Conservation (phyloP, 148 eudicot genomes). For the Camellia lanceoleosa region DNA sequence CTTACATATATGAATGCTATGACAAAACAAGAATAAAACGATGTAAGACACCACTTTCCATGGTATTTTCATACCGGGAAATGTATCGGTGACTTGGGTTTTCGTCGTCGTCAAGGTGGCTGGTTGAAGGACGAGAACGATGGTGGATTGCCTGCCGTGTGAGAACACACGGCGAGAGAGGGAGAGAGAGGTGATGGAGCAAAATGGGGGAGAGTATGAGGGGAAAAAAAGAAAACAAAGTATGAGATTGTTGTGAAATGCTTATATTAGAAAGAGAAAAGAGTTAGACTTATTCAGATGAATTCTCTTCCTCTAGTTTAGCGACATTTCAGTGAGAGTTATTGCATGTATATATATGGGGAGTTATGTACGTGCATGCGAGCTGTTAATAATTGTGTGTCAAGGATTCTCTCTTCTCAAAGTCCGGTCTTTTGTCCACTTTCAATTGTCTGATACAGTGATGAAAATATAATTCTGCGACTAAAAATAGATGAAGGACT, state of each 20-base stretch:
- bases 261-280: constrained; percentile 16
- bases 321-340: constrained; percentile 8
- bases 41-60: constrained; percentile 8
- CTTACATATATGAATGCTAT: background rate
- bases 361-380: too few species aligned
- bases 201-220: background rate
- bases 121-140: too few species aligned
- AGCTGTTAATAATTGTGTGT: too few species aligned
- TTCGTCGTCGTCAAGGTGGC: too few species aligned
- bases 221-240: constrained; percentile 1
- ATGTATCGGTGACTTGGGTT: background rate
- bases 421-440: too few species aligned
- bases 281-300: constrained; percentile 7
- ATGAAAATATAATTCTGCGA: too few species aligned
- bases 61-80: constrained; percentile 28
- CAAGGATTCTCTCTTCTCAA: too few species aligned
- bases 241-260: constrained; percentile 7
- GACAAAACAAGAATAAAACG: background rate
- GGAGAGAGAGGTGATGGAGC: background rate
- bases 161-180: constrained; percentile 28
- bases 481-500: too few species aligned
- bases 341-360: background rate
- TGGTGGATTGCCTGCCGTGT: constrained; percentile 5
- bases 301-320: constrained; percentile 25
- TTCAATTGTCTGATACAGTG: too few species aligned